Evolutionary conservation across 2,329 filamentous ascomycete genomes (phyloP).

Genomic region (Fusarium caatingaense): DNA sequence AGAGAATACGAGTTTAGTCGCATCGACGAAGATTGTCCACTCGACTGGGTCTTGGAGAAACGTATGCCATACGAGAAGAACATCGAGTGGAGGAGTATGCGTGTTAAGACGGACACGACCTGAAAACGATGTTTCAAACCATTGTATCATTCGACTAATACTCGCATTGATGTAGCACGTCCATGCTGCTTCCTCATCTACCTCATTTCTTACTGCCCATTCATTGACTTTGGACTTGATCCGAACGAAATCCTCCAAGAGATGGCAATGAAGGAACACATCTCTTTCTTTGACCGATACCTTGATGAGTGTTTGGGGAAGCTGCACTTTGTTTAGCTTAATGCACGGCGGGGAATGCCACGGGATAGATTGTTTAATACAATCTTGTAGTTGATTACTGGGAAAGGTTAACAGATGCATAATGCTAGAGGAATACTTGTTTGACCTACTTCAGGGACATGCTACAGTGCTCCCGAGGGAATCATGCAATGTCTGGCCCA

Average conservation of each 20-base stretch:
- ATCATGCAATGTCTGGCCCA: neutral
- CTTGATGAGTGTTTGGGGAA: conserved; percentile 1
- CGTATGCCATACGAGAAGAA: conserved; percentile 30
- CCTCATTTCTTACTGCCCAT: conserved; percentile 13
- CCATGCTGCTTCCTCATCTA: conserved; percentile 21
- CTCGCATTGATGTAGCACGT: conserved; percentile 36
- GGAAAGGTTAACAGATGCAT: neutral
- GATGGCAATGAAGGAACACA: conserved; percentile 15
- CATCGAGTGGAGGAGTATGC: conserved; percentile 24
- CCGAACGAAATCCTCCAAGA: conserved; percentile 28
- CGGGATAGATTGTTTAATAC: neutral
- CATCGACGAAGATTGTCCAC: conserved; percentile 1
- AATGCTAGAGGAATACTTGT: no score
- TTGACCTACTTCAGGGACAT: conserved; percentile 9
- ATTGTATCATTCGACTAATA: conserved; percentile 15
- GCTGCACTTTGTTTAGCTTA: conserved; percentile 4
- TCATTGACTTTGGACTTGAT: conserved; percentile 9
- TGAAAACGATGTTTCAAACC: conserved; percentile 15
- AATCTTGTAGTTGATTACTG: conserved; percentile 1
- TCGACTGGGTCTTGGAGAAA: conserved; percentile 16
- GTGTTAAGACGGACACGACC: neutral
- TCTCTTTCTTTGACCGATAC: conserved; percentile 7
- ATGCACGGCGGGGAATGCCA: neutral
- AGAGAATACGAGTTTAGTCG: neutral
- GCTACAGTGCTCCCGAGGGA: neutral